phyloP scores from a whole-genome alignment of 2,329 filamentous ascomycete genomes.

The Corynespora cassiicola region DNA sequence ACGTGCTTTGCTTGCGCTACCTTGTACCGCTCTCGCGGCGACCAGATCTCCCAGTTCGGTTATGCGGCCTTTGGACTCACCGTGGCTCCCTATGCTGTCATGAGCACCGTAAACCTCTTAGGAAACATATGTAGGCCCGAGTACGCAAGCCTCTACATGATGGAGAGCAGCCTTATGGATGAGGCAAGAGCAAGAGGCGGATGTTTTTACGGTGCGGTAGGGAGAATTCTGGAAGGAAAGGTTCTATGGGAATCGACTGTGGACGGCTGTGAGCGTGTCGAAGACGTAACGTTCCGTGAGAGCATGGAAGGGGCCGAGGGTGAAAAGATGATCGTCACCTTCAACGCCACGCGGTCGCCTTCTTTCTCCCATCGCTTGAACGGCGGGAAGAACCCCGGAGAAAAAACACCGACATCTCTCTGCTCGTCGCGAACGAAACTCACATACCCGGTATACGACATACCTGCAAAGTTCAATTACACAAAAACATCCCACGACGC shows the following conservation, averaged over 20 bases:
- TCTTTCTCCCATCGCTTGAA: background rate
- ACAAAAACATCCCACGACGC: slow-evolving; percentile 8
- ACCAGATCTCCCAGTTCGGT: slow-evolving; percentile 39
- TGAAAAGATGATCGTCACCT: slow-evolving; percentile 1
- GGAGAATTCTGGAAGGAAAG: slow-evolving; percentile 14
- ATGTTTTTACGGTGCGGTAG: slow-evolving; percentile 29
- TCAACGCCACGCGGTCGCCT: background rate
- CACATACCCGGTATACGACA: slow-evolving; percentile 2
- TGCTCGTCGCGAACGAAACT: slow-evolving; percentile 1
- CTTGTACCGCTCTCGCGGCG: slow-evolving; percentile 32
- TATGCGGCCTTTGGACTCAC: slow-evolving; percentile 46
- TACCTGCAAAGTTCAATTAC: slow-evolving; percentile 13
- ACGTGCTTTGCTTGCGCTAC: slow-evolving; percentile 31
- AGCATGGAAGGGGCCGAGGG: no score
- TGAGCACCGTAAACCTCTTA: slow-evolving; percentile 46
- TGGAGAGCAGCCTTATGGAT: slow-evolving; percentile 32
- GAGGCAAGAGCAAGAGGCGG: slow-evolving; percentile 31
- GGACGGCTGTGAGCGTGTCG: slow-evolving; percentile 7
- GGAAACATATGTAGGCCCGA: slow-evolving; percentile 30
- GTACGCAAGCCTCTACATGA: slow-evolving; percentile 38
- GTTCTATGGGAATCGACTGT: background rate
- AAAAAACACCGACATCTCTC: slow-evolving; percentile 2
- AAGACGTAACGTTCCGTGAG: slow-evolving; percentile 10
- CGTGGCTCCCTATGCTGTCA: slow-evolving; percentile 42
- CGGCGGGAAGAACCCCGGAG: background rate